phyloP scores from a whole-genome alignment of 2,329 filamentous ascomycete species.

The Ceratocystis colombiana region DNA sequence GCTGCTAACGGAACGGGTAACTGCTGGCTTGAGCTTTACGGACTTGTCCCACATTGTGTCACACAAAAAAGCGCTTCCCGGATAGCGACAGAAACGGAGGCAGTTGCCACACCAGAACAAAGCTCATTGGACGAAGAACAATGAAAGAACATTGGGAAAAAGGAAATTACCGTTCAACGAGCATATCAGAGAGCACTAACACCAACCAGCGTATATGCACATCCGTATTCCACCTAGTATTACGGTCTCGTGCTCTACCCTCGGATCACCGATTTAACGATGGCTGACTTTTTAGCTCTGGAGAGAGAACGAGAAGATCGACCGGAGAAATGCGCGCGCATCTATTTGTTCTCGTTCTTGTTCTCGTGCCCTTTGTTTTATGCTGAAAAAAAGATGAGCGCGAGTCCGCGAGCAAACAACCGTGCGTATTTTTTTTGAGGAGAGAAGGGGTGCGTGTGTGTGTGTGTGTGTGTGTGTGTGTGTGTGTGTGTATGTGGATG shows the following conservation, averaged over 20 bases:
- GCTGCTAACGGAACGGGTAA: not conserved
- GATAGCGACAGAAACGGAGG: conserved; percentile 1
- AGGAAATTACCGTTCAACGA: not conserved
- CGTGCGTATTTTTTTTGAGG: not conserved
- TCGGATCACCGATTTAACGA: not conserved
- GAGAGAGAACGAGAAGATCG: not conserved
- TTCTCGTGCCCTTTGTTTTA: not conserved
- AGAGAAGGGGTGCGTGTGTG: not conserved
- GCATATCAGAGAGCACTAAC: not conserved
- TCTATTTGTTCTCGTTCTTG: not conserved
- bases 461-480: not conserved
- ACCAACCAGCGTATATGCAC: not conserved
- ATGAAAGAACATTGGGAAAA: not conserved
- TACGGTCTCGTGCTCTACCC: too few species aligned
- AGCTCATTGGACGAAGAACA: conserved; percentile 3
- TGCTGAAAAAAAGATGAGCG: not conserved
- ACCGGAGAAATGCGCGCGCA: not conserved
- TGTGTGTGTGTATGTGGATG: not conserved
- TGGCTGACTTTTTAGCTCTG: not conserved
- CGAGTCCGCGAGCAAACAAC: not conserved
- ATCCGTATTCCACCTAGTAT: too few species aligned
- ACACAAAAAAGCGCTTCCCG: not conserved
- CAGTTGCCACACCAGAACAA: not conserved
- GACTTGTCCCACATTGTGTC: not conserved
- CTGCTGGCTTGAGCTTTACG: not conserved